A percentile compares a stretch with the other conserved stretches of the same genome.
These are phyloP conservation scores for Aspergillus persii DNA, from an alignment of 2,329 filamentous ascomycete genomes.

Conservation along the genomic window DNA sequence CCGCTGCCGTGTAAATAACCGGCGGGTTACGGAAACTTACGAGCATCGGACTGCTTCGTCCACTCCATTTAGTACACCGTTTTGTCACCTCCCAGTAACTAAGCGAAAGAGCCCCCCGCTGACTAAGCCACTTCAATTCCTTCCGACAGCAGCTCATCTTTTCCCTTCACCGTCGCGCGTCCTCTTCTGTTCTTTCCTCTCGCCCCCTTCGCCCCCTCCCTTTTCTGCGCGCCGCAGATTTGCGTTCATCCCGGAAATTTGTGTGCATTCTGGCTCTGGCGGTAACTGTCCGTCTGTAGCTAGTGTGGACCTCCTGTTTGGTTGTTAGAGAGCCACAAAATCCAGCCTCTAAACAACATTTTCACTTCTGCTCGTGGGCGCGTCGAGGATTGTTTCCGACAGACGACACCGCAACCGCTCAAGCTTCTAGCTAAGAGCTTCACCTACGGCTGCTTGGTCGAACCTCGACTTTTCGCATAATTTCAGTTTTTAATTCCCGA, in stretches of 20 bases:
- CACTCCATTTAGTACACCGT: neutral
- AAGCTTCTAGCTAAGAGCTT: neutral
- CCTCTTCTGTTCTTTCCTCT: conserved; percentile 13
- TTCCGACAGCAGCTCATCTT: conserved; percentile 15
- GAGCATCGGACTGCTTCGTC: neutral
- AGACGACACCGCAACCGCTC: neutral
- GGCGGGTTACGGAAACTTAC: neutral
- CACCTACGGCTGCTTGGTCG: neutral
- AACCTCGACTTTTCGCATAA: neutral
- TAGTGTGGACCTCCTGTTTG: conserved; percentile 13
- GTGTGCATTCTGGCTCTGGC: conserved; percentile 16
- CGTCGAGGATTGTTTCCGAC: conserved; percentile 13
- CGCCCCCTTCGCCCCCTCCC: conserved; percentile 5
- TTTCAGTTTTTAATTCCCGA: neutral
- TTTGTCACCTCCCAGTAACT: neutral
- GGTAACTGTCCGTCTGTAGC: conserved; percentile 14
- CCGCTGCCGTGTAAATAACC: neutral
- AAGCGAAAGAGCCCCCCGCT: neutral
- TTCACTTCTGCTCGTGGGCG: conserved; percentile 11
- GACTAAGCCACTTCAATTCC: conserved; percentile 5
- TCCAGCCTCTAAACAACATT: conserved; percentile 1
- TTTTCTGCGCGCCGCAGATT: conserved; percentile 5
- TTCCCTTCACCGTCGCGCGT: conserved; percentile 16
- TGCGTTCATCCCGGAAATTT: conserved; percentile 8
- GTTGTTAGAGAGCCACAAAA: conserved; percentile 7